A percentile compares a stretch with the other conserved stretches of the same genome.
These are phyloP conservation scores for Solanum commersonii DNA, from an alignment of 257 asterid species.

Conservation along the genomic window DNA sequence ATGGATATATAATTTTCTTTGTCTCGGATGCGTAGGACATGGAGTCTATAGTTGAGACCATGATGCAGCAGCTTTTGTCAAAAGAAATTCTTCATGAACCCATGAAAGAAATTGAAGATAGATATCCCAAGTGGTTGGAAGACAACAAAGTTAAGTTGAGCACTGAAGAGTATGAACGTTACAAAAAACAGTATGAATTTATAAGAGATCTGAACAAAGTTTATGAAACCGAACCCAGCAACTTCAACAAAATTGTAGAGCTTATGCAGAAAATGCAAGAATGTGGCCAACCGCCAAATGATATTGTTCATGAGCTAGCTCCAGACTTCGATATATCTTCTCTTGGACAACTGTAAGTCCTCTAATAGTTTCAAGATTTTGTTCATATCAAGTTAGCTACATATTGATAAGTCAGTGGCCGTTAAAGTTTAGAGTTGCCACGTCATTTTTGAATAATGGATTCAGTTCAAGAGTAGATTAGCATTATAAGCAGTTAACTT, in stretches of 20 bases:
- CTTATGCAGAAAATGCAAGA: slow-evolving; percentile 99
- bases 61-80: slow-evolving; percentile 97
- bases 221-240: slow-evolving; percentile 68
- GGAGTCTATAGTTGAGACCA: slow-evolving; percentile 89
- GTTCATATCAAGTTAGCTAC: not conserved
- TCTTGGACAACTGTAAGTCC: slow-evolving; percentile 76
- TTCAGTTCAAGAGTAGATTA: not conserved
- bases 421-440: not conserved
- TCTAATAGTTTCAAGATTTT: not conserved
- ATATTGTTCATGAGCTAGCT: slow-evolving; percentile 83
- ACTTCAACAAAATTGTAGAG: slow-evolving; percentile 92
- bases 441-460: not conserved
- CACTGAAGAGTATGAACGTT: slow-evolving; percentile 56
- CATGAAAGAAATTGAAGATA: slow-evolving; percentile 90
- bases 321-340: slow-evolving; percentile 76
- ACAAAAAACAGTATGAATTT: slow-evolving; percentile 48
- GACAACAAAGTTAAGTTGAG: slow-evolving; percentile 59
- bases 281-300: slow-evolving; percentile 96
- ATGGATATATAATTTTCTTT: not conserved
- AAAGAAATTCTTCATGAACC: slow-evolving; percentile 94
- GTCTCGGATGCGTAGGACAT: slow-evolving; percentile 43
- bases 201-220: slow-evolving; percentile 59
- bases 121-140: slow-evolving; percentile 85
- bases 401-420: not conserved
- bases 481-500: not conserved